These are phyloP conservation scores for Saccharomyces hybrid DNA, from an alignment of 1,139 yeast genomes.

Conservation along the genomic window DNA sequence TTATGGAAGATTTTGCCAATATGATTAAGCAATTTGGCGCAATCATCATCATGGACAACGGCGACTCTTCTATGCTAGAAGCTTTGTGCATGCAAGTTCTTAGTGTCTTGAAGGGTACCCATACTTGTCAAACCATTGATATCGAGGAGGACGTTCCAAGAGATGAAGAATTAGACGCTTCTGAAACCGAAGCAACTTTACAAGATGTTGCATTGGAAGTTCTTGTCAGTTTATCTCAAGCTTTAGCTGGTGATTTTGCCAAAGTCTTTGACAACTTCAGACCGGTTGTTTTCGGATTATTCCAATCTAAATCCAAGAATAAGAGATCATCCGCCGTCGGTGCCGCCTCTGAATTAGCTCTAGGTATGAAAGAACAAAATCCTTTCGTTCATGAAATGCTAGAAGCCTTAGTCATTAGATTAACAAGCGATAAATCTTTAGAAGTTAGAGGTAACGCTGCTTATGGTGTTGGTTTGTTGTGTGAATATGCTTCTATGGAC, in stretches of 20 bases:
- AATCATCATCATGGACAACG: conserved; percentile 52
- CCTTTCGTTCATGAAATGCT: conserved; percentile 65
- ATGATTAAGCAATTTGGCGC: conserved; percentile 69
- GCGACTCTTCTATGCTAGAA: conserved; percentile 56
- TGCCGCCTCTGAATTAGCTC: conserved; percentile 80
- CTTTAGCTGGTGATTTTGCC: conserved; percentile 59
- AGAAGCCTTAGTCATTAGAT: conserved; percentile 57
- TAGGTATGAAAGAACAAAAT: conserved; percentile 62
- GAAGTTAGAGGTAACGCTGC: conserved; percentile 96
- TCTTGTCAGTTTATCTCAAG: conserved; percentile 63
- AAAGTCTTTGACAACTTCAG: conserved; percentile 69
- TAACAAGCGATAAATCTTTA: conserved; percentile 68
- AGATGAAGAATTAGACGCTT: conserved; percentile 55
- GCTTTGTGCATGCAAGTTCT: conserved; percentile 60
- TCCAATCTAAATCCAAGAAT: conserved; percentile 54
- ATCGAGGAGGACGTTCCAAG: conserved; percentile 46
- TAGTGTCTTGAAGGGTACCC: conserved; percentile 69
- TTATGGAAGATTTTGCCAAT: conserved; percentile 68
- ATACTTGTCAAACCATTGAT: conserved; percentile 67
- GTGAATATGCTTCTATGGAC: conserved; percentile 54
- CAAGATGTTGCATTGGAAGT: conserved; percentile 84
- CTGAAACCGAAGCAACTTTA: conserved; percentile 82
- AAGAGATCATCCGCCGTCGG: conserved; percentile 86
- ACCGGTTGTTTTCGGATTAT: conserved; percentile 52
- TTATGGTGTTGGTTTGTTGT: conserved; percentile 82